Conservation (phyloP, 805 yeast species). For the Teunomyces gatunensis region DNA sequence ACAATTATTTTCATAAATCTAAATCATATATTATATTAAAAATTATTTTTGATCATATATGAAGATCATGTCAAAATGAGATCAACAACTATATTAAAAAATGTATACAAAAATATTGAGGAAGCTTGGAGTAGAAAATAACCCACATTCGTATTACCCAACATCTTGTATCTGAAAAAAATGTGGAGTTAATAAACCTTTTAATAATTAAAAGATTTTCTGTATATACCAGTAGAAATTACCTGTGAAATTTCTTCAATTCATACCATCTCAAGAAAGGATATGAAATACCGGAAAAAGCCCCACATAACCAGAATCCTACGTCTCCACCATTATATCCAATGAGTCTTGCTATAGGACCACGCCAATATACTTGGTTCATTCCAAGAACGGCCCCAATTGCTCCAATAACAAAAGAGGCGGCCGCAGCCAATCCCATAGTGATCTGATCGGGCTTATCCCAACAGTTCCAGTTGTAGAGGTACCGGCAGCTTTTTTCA, state of each 20-base stretch:
- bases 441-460: slow-evolving; percentile 23
- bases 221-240: not conserved
- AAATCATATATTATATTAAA: too few relatives aligned
- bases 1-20: too few relatives aligned
- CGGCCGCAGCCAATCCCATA: slow-evolving; percentile 14
- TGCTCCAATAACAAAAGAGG: slow-evolving; percentile 14
- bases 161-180: too few relatives aligned
- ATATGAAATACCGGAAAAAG: slow-evolving; percentile 14
- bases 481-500: slow-evolving; percentile 2
- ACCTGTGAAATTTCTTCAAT: slow-evolving; percentile 17
- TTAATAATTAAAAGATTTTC: too few relatives aligned
- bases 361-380: slow-evolving; percentile 19
- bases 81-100: too few relatives aligned
- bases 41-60: too few relatives aligned
- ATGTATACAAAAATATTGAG: too few relatives aligned
- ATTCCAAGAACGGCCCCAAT: slow-evolving; percentile 21
- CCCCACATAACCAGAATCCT: slow-evolving; percentile 21
- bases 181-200: too few relatives aligned
- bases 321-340: slow-evolving; percentile 19
- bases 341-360: slow-evolving; percentile 14
- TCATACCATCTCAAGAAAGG: slow-evolving; percentile 15
- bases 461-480: slow-evolving; percentile 34
- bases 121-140: too few relatives aligned
- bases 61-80: too few relatives aligned
- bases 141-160: too few relatives aligned